phyloP scores from a whole-genome alignment of 352 stramenopile genomes.

The Phytophthora europaea region DNA sequence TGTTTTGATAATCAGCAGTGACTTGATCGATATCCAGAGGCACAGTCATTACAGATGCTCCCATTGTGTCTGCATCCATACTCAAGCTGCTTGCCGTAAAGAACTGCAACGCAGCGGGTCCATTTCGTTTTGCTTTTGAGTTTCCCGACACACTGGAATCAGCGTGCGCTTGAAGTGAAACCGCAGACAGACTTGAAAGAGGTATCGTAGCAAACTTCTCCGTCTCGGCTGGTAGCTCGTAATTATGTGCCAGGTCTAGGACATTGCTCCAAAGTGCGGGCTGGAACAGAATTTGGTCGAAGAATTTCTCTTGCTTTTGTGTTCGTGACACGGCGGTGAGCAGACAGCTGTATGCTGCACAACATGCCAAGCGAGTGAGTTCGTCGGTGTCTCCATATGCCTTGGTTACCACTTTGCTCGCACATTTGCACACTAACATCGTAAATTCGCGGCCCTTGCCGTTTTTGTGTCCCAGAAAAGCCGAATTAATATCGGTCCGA shows the following conservation, averaged over 20 bases:
- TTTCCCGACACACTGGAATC: conserved; percentile 18
- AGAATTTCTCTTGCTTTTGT: conserved; percentile 91
- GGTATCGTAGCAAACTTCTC: conserved; percentile 60
- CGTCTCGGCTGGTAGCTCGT: conserved; percentile 63
- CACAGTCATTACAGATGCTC: conserved; percentile 21
- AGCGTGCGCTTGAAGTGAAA: conserved; percentile 42
- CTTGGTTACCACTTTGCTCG: conserved; percentile 80
- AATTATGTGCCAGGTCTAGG: conserved; percentile 52
- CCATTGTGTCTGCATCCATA: conserved; percentile 41
- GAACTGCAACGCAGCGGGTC: conserved; percentile 61
- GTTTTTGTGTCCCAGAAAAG: conserved; percentile 74
- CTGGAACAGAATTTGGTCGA: conserved; percentile 88
- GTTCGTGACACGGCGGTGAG: conserved; percentile 81
- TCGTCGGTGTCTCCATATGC: conserved; percentile 47
- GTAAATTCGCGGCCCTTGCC: conserved; percentile 86
- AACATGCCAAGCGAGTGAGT: conserved; percentile 57
- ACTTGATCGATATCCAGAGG: conserved; percentile 34
- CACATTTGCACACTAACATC: conserved; percentile 88
- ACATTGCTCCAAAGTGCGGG: conserved; percentile 78
- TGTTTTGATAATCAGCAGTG: conserved; percentile 35
- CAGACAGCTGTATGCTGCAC: conserved; percentile 79
- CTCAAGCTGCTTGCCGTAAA: conserved; percentile 84
- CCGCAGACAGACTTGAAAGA: conserved; percentile 54
- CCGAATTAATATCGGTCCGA: conserved; percentile 72
- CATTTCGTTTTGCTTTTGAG: conserved; percentile 26